A percentile compares a stretch with the other conserved stretches of the same genome.
Conservation (phyloP, 2,329 filamentous ascomycete genomes). For the Trichoderma simmonsii region DNA sequence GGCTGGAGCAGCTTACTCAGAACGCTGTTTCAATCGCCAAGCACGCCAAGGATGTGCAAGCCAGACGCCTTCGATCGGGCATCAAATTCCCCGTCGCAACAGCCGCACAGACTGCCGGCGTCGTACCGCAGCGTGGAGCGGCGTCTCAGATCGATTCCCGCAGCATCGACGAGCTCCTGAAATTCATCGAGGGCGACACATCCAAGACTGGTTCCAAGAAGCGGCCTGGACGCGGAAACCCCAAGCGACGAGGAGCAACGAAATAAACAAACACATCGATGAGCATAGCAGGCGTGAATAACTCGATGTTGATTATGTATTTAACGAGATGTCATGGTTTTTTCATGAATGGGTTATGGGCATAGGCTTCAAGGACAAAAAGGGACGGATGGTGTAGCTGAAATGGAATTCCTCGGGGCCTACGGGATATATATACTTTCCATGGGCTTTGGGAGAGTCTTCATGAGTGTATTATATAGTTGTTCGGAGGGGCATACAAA, state of each 20-base stretch:
- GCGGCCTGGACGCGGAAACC: constrained; percentile 51
- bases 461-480: constrained; percentile 17
- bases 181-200: constrained; percentile 83
- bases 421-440: background rate
- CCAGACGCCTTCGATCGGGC: constrained; percentile 65
- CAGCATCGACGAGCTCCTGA: constrained; percentile 89
- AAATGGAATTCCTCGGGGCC: background rate
- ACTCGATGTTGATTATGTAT: background rate
- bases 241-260: constrained; percentile 48
- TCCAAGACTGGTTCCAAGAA: constrained; percentile 52
- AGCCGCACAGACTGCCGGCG: constrained; percentile 29
- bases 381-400: background rate
- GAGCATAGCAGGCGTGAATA: constrained; percentile 5
- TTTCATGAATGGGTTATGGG: constrained; percentile 6
- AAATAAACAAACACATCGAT: background rate
- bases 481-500: background rate
- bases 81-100: constrained; percentile 58
- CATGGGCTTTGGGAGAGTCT: background rate
- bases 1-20: constrained; percentile 93
- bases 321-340: constrained; percentile 11
- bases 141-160: constrained; percentile 61
- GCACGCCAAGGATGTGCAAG: constrained; percentile 83
- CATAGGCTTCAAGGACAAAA: background rate
- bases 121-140: constrained; percentile 30
- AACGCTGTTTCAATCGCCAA: constrained; percentile 94